A percentile compares a stretch with the other conserved stretches of the same genome.
phyloP scores from a whole-genome alignment of 441 rosid species.

The Jatropha multifida region DNA sequence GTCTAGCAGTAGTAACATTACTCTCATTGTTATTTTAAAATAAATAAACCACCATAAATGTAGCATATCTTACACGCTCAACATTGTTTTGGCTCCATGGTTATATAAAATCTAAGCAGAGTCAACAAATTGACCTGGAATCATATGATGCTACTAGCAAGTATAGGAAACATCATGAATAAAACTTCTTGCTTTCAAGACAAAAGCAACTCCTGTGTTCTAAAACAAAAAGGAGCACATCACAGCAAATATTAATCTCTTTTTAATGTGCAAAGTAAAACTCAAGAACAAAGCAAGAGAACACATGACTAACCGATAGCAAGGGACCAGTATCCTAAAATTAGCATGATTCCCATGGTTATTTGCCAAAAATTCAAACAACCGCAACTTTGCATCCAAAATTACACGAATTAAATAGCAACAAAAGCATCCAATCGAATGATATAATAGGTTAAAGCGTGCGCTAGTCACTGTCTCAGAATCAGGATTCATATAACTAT shows the following conservation, averaged over 20 bases:
- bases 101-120: not conserved
- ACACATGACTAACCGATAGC: not conserved
- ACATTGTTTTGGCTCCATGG: no score
- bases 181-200: not conserved
- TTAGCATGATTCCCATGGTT: not conserved
- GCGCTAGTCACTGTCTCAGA: not conserved
- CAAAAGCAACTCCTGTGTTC: not conserved
- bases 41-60: no score
- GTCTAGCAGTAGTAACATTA: no score
- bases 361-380: not conserved
- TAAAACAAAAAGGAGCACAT: not conserved
- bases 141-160: not conserved
- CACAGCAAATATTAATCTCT: not conserved
- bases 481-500: not conserved
- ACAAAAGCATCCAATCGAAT: not conserved
- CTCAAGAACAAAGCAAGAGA: not conserved
- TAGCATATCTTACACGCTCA: no score
- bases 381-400: not conserved
- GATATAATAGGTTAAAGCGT: not conserved
- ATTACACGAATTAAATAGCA: not conserved
- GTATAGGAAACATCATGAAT: not conserved
- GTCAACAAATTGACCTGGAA: constrained; percentile 3
- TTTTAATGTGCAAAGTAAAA: not conserved
- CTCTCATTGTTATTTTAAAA: no score
- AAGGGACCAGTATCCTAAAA: not conserved